phyloP scores from a whole-genome alignment of 169 alveolate genomes.

The Plasmodium gonderi region DNA sequence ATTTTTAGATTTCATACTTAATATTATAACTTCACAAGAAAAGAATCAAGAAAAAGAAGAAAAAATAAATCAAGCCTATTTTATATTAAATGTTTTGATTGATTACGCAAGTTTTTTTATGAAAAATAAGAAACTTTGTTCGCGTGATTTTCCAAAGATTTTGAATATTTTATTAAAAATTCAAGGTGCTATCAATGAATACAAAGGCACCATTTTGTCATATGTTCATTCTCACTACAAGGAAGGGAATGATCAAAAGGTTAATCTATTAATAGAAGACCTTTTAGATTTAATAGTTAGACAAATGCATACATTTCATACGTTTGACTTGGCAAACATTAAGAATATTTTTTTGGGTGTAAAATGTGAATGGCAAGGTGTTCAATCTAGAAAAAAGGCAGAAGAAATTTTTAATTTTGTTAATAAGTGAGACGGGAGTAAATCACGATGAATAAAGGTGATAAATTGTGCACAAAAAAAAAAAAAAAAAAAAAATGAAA shows the following conservation, averaged over 20 bases:
- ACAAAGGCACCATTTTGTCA: neutral
- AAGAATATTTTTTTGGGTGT: conserved; percentile 6
- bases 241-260: neutral
- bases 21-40: neutral
- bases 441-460: neutral
- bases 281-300: neutral
- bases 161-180: conserved; percentile 34
- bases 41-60: neutral
- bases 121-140: conserved; percentile 16
- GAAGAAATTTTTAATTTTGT: conserved; percentile 29
- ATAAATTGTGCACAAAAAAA: neutral
- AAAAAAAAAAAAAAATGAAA: neutral
- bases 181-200: neutral
- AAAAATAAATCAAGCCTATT: conserved; percentile 12
- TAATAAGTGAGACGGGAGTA: neutral
- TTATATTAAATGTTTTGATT: conserved; percentile 17
- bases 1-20: conserved; percentile 28
- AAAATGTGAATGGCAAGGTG: neutral
- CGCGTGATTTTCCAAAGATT: conserved; percentile 71
- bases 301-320: conserved; percentile 20
- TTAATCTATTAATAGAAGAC: neutral
- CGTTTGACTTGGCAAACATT: conserved; percentile 20
- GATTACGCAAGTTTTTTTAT: conserved; percentile 49
- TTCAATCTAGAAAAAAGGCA: neutral
- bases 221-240: neutral